Percentiles rank a stretch among this genome's conserved stretches.
These are phyloP conservation scores for Microcyclospora tardicrescens DNA, from an alignment of 2,329 filamentous ascomycete species.

Conservation along the genomic window DNA sequence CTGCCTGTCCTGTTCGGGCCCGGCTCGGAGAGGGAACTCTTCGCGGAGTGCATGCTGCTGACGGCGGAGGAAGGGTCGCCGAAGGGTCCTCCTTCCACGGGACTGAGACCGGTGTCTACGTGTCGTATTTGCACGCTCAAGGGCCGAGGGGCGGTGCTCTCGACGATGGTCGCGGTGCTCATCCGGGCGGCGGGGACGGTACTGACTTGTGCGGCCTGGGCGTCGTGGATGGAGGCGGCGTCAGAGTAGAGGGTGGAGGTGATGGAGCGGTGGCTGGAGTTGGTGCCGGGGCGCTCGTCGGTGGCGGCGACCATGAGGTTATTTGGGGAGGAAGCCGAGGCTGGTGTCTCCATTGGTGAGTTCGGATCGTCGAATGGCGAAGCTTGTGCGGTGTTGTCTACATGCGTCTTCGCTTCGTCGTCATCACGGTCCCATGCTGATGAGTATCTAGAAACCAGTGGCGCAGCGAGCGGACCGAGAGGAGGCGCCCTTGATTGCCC, in stretches of 20 bases:
- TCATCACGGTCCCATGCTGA: background rate
- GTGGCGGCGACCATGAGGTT: background rate
- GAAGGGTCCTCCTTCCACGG: no score
- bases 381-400: background rate
- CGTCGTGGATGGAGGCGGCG: conserved; percentile 15
- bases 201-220: conserved; percentile 3
- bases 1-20: no score
- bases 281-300: background rate
- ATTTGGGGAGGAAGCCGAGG: background rate
- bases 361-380: conserved; percentile 5
- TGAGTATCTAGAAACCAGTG: background rate
- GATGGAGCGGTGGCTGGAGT: conserved; percentile 8
- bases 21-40: no score
- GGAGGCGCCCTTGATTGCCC: background rate
- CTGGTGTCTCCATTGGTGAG: background rate
- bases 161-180: no score
- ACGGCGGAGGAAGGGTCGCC: no score
- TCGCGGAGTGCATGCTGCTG: no score
- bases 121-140: no score
- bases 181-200: background rate
- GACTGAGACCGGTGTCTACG: no score
- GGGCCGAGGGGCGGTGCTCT: no score
- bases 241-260: conserved; percentile 16
- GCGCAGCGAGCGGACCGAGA: background rate
- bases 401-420: background rate